Evolutionary conservation across 441 rosid species (phyloP).

Genomic region (Populus hybrid): DNA sequence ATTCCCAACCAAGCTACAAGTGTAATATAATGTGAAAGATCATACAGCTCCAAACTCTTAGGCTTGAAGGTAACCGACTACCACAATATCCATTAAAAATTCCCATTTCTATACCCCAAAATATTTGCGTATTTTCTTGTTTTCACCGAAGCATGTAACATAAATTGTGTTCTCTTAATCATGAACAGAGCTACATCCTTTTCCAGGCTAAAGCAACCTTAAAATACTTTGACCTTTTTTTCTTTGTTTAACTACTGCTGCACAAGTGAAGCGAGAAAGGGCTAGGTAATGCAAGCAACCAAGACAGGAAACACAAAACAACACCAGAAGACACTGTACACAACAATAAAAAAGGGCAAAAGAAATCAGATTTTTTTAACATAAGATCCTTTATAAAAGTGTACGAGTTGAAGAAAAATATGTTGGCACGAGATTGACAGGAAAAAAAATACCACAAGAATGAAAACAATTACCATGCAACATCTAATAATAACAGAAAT

Average conservation of each 20-base stretch:
- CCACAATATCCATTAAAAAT: background rate
- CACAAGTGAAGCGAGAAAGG: background rate
- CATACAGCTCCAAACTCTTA: background rate
- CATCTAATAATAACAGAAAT: background rate
- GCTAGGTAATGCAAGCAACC: background rate
- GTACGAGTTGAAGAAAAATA: background rate
- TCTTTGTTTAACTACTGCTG: background rate
- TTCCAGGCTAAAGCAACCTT: background rate
- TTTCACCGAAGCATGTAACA: background rate
- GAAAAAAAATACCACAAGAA: background rate
- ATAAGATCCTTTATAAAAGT: background rate
- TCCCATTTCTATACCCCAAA: background rate
- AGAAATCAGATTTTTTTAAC: background rate
- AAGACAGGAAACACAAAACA: background rate
- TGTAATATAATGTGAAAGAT: background rate
- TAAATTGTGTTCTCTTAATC: background rate
- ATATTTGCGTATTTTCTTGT: background rate
- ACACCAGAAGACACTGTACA: background rate
- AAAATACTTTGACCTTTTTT: background rate
- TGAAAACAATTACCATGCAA: background rate
- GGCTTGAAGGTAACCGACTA: background rate
- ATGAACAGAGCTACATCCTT: slow-evolving; percentile 1
- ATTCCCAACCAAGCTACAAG: background rate
- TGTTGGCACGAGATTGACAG: background rate
- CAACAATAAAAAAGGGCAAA: background rate